A percentile compares a stretch with the other conserved stretches of the same genome.
These are phyloP conservation scores for Naumovozyma baii DNA, from an alignment of 805 yeast species.

Conservation along the genomic window DNA sequence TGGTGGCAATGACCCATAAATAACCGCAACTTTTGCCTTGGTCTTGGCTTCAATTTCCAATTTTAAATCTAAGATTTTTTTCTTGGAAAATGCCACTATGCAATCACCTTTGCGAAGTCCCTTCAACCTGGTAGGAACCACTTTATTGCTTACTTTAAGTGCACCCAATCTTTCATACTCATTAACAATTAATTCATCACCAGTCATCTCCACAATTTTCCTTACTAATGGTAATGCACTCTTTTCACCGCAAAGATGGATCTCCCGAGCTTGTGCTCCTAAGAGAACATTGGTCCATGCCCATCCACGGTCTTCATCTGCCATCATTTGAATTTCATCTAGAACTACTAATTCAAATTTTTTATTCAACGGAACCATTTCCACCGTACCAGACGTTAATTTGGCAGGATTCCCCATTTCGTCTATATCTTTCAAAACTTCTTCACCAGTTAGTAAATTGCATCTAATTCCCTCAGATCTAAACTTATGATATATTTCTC, in stretches of 20 bases:
- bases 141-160: slow-evolving; percentile 43
- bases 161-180: slow-evolving; percentile 68
- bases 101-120: slow-evolving; percentile 65
- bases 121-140: slow-evolving; percentile 22
- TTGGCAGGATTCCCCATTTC: slow-evolving; percentile 63
- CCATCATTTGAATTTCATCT: slow-evolving; percentile 95
- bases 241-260: slow-evolving; percentile 91
- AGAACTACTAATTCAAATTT: slow-evolving; percentile 79
- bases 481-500: slow-evolving; percentile 84
- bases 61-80: slow-evolving; percentile 58
- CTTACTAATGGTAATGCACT: slow-evolving; percentile 64
- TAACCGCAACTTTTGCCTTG: slow-evolving; percentile 65
- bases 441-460: slow-evolving; percentile 93
- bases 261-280: slow-evolving; percentile 76
- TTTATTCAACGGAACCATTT: slow-evolving; percentile 68
- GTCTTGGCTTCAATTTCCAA: slow-evolving; percentile 58
- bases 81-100: slow-evolving; percentile 76
- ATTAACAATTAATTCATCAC: slow-evolving; percentile 69
- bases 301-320: slow-evolving; percentile 69
- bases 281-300: slow-evolving; percentile 91
- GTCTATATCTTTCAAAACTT: slow-evolving; percentile 63
- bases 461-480: slow-evolving; percentile 57
- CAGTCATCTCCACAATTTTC: slow-evolving; percentile 54
- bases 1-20: slow-evolving; percentile 94
- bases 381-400: slow-evolving; percentile 81